Percentiles rank a stretch among this genome's conserved stretches.
Conservation (phyloP, 805 yeast species). For the Nakazawaea siamensis region DNA sequence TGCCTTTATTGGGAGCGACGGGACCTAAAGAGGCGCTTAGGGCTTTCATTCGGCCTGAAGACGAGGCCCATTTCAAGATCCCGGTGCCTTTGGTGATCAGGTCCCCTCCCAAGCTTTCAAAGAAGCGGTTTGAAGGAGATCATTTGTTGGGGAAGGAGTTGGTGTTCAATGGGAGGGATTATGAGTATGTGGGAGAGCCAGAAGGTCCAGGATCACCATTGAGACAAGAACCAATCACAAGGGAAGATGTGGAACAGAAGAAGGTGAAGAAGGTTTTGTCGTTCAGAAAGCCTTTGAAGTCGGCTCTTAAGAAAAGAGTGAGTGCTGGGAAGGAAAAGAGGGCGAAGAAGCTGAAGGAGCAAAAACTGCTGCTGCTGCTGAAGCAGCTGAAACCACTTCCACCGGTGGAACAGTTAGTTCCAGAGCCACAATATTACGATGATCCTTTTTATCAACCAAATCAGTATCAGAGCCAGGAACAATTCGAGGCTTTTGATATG, state of each 20-base stretch:
- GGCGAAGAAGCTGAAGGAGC: not conserved
- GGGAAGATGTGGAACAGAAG: not conserved
- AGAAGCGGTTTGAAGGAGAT: conserved; percentile 3
- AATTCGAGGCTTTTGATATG: no score
- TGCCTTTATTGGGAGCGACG: not conserved
- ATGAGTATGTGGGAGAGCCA: not conserved
- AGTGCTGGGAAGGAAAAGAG: not conserved
- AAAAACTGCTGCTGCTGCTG: not conserved
- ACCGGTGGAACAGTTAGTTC: not conserved
- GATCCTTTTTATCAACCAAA: not conserved
- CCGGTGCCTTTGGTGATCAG: conserved; percentile 8
- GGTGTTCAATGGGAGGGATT: conserved; percentile 5
- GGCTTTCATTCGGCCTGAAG: conserved; percentile 2
- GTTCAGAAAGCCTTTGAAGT: not conserved
- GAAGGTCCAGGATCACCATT: conserved; percentile 2
- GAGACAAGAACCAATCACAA: conserved; percentile 3
- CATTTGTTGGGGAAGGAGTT: conserved; percentile 4
- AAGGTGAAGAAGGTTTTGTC: not conserved
- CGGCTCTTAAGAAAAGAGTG: not conserved
- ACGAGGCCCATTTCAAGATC: conserved; percentile 4
- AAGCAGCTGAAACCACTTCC: not conserved
- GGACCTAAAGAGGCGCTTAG: conserved; percentile 1
- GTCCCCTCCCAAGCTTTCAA: conserved; percentile 8
- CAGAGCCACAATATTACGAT: not conserved
- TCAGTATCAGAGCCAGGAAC: no score